Evolutionary conservation across 2,329 filamentous ascomycete genomes (phyloP).

Genomic region (Ampelomyces quisqualis): DNA sequence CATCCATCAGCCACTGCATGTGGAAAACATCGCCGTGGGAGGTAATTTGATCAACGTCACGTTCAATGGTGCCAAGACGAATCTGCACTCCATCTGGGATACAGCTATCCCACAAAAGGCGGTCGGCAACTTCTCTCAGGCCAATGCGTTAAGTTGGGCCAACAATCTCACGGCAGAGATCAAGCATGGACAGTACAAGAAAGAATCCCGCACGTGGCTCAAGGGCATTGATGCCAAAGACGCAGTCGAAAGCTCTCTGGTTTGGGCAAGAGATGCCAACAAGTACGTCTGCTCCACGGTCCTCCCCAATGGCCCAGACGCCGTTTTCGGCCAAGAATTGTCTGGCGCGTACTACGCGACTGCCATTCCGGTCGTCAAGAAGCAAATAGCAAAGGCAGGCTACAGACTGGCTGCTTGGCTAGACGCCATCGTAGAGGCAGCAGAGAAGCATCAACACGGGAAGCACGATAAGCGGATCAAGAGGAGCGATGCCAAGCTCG

Average conservation of each 20-base stretch:
- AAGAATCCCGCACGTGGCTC: constrained; percentile 38
- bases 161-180: constrained; percentile 41
- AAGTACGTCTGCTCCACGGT: constrained; percentile 47
- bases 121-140: constrained; percentile 42
- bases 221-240: constrained; percentile 41
- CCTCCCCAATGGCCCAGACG: constrained; percentile 41
- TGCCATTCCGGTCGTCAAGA: constrained; percentile 43
- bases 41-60: constrained; percentile 50
- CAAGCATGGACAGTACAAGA: constrained; percentile 43
- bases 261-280: constrained; percentile 49
- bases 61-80: constrained; percentile 45
- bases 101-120: constrained; percentile 48
- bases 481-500: constrained; percentile 17
- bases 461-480: constrained; percentile 11
- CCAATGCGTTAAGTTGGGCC: constrained; percentile 45
- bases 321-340: constrained; percentile 43
- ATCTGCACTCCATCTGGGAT: constrained; percentile 51
- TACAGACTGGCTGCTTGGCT: constrained; percentile 37
- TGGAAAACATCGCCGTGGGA: constrained; percentile 50
- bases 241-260: constrained; percentile 40
- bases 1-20: constrained; percentile 69
- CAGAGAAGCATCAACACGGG: constrained; percentile 11
- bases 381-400: constrained; percentile 49
- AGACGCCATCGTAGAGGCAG: constrained; percentile 28
- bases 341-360: constrained; percentile 40